Conservation (phyloP, 495 filamentous ascomycete genomes). For the Penicillium subrubescens region DNA sequence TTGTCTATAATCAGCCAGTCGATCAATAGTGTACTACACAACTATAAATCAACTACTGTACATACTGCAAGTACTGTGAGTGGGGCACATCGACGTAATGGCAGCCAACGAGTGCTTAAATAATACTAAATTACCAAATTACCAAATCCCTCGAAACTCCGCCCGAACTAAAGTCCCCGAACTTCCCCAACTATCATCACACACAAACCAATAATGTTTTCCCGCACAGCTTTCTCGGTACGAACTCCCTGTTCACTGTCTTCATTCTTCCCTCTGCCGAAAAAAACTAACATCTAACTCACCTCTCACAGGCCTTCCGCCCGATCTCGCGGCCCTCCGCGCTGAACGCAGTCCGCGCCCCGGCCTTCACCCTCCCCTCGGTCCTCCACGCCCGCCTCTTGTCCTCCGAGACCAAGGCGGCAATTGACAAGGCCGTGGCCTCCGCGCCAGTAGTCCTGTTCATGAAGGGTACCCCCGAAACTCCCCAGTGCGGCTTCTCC, state of each 20-base stretch:
- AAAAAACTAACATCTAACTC: conserved; percentile 5
- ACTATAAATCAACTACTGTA: neutral
- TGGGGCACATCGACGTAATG: conserved; percentile 10
- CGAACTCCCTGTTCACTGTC: conserved; percentile 5
- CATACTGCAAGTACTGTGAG: neutral
- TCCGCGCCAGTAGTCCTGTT: conserved; percentile 93
- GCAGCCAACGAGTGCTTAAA: conserved; percentile 9
- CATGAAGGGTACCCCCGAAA: conserved; percentile 98
- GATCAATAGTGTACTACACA: neutral
- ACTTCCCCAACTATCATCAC: neutral
- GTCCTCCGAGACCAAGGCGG: conserved; percentile 71
- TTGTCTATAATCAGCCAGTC: neutral
- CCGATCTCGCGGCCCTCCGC: conserved; percentile 35
- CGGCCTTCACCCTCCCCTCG: conserved; percentile 36
- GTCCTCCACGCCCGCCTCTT: conserved; percentile 61
- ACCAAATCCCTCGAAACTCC: neutral
- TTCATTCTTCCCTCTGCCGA: neutral
- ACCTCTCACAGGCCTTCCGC: conserved; percentile 36
- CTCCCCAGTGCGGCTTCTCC: conserved; percentile 97
- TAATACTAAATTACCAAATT: conserved; percentile 8
- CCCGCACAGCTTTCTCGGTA: conserved; percentile 40
- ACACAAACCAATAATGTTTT: conserved; percentile 37
- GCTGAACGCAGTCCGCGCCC: conserved; percentile 27
- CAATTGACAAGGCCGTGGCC: conserved; percentile 84
- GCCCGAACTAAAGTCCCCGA: neutral